Conservation (phyloP, 805 yeast species). For the Yarrowia osloensis region DNA sequence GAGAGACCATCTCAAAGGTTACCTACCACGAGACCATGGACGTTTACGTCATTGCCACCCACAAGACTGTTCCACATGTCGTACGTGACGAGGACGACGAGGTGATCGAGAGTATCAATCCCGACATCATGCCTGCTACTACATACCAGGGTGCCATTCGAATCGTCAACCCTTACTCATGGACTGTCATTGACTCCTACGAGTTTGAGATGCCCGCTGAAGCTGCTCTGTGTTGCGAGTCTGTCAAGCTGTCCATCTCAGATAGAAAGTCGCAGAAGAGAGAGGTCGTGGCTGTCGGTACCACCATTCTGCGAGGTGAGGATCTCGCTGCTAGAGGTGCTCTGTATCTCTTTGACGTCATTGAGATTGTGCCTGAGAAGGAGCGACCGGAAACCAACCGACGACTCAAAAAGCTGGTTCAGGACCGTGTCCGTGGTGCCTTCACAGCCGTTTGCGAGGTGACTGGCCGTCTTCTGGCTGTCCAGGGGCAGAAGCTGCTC, state of each 20-base stretch:
- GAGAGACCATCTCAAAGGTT: constrained; percentile 64
- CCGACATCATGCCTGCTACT: constrained; percentile 54
- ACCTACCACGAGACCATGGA: constrained; percentile 69
- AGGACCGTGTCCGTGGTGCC: constrained; percentile 81
- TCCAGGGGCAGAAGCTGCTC: constrained; percentile 82
- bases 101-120: constrained; percentile 57
- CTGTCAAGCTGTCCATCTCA: constrained; percentile 52
- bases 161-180: constrained; percentile 69
- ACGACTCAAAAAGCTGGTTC: constrained; percentile 69
- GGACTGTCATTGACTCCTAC: constrained; percentile 73
- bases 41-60: constrained; percentile 63
- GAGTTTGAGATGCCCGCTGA: constrained; percentile 65
- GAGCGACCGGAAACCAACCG: constrained; percentile 80
- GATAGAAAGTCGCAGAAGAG: constrained; percentile 47
- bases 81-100: constrained; percentile 76
- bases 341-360: constrained; percentile 70
- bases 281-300: constrained; percentile 77
- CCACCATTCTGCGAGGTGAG: constrained; percentile 73
- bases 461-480: constrained; percentile 77
- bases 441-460: constrained; percentile 75
- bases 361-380: constrained; percentile 86
- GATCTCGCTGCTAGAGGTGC: constrained; percentile 79
- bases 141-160: constrained; percentile 62
- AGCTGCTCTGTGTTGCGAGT: constrained; percentile 57
- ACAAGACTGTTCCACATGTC: constrained; percentile 58